Conservation (phyloP, 2,329 filamentous ascomycete genomes). For the Neocucurbitaria cava region DNA sequence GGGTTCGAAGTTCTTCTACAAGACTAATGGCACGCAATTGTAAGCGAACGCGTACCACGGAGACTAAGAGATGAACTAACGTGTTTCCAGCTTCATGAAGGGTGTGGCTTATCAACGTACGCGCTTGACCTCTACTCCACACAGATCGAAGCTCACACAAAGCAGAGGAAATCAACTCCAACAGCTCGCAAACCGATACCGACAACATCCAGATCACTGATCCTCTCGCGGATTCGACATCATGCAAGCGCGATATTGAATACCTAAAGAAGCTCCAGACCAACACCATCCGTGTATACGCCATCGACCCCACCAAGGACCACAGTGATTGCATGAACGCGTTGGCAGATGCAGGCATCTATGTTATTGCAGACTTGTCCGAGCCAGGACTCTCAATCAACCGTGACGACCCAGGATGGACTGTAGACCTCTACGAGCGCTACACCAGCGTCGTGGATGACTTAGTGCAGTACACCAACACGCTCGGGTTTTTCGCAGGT, state of each 20-base stretch:
- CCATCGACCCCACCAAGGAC: slow-evolving; percentile 79
- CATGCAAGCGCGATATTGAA: slow-evolving; percentile 86
- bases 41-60: slow-evolving; percentile 14
- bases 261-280: slow-evolving; percentile 79
- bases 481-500: slow-evolving; percentile 96
- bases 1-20: slow-evolving; percentile 89
- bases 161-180: slow-evolving; percentile 65
- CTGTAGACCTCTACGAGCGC: slow-evolving; percentile 75
- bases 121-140: slow-evolving; percentile 2
- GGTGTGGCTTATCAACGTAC: slow-evolving; percentile 90
- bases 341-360: slow-evolving; percentile 86
- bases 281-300: slow-evolving; percentile 91
- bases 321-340: slow-evolving; percentile 86
- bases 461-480: slow-evolving; percentile 83
- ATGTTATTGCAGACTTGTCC: slow-evolving; percentile 89
- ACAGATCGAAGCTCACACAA: slow-evolving; percentile 11
- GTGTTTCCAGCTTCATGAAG: slow-evolving; percentile 72
- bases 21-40: slow-evolving; percentile 78
- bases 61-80: slow-evolving; percentile 20
- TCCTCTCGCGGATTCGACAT: slow-evolving; percentile 74
- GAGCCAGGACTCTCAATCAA: slow-evolving; percentile 85
- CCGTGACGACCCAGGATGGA: slow-evolving; percentile 80
- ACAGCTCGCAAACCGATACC: slow-evolving; percentile 61
- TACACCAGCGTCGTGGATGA: slow-evolving; percentile 86
- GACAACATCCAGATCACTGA: slow-evolving; percentile 70